Conservation (phyloP, 129 eudicot species). For the Flaveria linearis region DNA sequence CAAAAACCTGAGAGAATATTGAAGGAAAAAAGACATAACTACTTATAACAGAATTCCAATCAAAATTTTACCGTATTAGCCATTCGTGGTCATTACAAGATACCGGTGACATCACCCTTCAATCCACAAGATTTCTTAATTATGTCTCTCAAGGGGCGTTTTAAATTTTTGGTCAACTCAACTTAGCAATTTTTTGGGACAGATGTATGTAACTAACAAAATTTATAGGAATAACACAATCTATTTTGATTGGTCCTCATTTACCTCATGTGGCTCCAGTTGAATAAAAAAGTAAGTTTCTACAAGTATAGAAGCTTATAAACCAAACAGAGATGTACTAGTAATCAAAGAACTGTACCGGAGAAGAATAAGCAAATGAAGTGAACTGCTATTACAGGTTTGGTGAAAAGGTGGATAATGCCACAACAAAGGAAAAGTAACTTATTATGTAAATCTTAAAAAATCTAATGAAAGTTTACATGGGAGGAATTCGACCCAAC, state of each 20-base stretch:
- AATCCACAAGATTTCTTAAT: background rate
- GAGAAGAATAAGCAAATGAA: background rate
- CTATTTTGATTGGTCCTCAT: background rate
- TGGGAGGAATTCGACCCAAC: constrained; percentile 92
- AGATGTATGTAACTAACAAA: background rate
- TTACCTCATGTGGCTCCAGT: constrained; percentile 3
- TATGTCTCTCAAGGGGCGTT: background rate
- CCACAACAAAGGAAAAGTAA: background rate
- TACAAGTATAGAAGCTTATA: constrained; percentile 8
- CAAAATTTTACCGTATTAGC: background rate
- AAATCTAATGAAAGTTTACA: constrained; percentile 40
- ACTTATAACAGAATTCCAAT: constrained; percentile 4
- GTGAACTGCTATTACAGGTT: background rate
- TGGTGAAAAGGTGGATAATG: background rate
- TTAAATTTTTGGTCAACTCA: background rate
- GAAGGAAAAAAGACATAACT: background rate
- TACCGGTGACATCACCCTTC: background rate
- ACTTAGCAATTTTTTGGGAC: background rate
- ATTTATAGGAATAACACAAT: background rate
- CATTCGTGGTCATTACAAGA: constrained; percentile 3
- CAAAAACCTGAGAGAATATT: constrained; percentile 63
- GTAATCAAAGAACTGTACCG: background rate
- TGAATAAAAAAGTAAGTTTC: background rate
- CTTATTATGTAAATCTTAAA: background rate
- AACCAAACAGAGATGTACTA: background rate